A percentile compares a stretch with the other conserved stretches of the same genome.
Evolutionary conservation across 345 rosid genomes (phyloP).

Genomic region (Dipteronia dyeriana): DNA sequence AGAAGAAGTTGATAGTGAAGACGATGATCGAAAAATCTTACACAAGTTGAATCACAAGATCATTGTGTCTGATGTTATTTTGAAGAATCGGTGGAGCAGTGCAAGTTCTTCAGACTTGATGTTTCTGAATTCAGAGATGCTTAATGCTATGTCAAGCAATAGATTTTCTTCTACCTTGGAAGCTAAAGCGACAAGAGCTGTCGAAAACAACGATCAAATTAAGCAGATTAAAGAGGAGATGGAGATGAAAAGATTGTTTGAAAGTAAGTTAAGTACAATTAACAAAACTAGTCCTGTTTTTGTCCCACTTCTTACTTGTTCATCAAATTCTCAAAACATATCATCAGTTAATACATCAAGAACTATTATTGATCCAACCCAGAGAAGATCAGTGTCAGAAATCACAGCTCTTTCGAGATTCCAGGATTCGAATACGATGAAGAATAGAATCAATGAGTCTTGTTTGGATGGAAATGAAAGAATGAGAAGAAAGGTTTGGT

Average conservation of each 20-base stretch:
- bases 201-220: slow-evolving; percentile 33
- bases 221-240: slow-evolving; percentile 58
- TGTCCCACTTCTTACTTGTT: slow-evolving; percentile 20
- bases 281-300: slow-evolving; percentile 24
- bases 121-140: slow-evolving; percentile 75
- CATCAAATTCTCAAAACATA: slow-evolving; percentile 24
- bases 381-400: slow-evolving; percentile 74
- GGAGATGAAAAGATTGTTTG: slow-evolving; percentile 63
- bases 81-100: slow-evolving; percentile 85
- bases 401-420: slow-evolving; percentile 67
- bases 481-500: slow-evolving; percentile 59
- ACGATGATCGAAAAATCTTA: slow-evolving; percentile 27
- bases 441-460: slow-evolving; percentile 26
- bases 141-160: slow-evolving; percentile 49
- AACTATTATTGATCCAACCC: slow-evolving; percentile 30
- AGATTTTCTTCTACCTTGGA: slow-evolving; percentile 45
- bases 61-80: slow-evolving; percentile 65
- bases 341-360: slow-evolving; percentile 26
- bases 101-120: slow-evolving; percentile 81
- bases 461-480: slow-evolving; percentile 42
- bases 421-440: slow-evolving; percentile 27
- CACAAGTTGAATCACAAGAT: slow-evolving; percentile 74
- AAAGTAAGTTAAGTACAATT: slow-evolving; percentile 40
- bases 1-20: slow-evolving; percentile 25
- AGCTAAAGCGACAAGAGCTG: slow-evolving; percentile 2